Evolutionary conservation across 2,329 filamentous ascomycete genomes (phyloP).

Genomic region (Thielaviopsis ethacetica): DNA sequence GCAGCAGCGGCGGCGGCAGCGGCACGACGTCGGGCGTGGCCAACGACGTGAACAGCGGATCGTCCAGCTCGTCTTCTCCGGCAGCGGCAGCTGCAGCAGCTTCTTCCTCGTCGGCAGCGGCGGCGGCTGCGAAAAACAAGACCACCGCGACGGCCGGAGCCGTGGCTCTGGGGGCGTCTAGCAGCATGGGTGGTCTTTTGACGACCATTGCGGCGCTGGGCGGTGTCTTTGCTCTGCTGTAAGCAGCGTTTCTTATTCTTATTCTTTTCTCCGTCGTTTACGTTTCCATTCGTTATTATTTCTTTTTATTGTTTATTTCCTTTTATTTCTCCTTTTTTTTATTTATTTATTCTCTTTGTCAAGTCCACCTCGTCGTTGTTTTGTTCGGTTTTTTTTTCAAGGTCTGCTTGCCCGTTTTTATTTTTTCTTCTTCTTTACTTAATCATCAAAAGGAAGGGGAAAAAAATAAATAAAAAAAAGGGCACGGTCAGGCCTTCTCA

Average conservation of each 20-base stretch:
- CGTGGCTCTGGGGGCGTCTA: neutral
- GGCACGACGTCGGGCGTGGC: neutral
- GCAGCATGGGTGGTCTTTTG: neutral
- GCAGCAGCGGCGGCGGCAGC: neutral
- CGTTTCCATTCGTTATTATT: neutral
- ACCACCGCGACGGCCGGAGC: neutral
- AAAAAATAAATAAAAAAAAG: too few relatives aligned
- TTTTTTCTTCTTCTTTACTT: neutral
- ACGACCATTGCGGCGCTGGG: neutral
- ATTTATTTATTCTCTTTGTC: neutral
- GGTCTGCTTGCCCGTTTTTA: neutral
- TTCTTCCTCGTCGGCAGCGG: neutral
- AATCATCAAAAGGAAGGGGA: neutral
- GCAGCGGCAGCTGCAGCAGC: neutral
- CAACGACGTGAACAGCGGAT: neutral
- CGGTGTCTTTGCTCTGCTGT: neutral
- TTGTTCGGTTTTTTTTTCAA: neutral
- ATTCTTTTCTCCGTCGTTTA: too few relatives aligned
- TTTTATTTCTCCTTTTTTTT: neutral
- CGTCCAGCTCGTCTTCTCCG: neutral
- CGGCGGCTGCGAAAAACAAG: neutral
- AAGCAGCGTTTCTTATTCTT: neutral
- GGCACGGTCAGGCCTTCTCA: too few relatives aligned
- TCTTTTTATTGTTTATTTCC: neutral
- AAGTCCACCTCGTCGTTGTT: too few relatives aligned